A percentile compares a stretch with the other conserved stretches of the same genome.
Conservation (phyloP, 2,329 filamentous ascomycete species). For the Fusarium oligoseptatum region DNA sequence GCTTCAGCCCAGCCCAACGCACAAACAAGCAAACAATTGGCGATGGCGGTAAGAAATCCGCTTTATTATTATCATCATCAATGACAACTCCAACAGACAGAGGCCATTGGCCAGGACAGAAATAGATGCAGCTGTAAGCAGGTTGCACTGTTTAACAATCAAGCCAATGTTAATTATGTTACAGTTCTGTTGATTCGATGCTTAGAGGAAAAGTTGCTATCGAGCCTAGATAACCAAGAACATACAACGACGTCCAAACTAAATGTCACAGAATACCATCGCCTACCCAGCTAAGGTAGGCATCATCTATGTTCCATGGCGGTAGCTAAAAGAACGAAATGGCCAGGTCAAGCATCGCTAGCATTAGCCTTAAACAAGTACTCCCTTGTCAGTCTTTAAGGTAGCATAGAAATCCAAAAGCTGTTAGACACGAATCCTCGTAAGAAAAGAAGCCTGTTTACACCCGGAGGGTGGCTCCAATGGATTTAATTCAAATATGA, state of each 20-base stretch:
- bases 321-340: not conserved
- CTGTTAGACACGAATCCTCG: not conserved
- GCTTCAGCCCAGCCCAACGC: not conserved
- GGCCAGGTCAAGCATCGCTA: not conserved
- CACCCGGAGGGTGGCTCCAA: not conserved
- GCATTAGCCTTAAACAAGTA: no score
- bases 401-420: not conserved
- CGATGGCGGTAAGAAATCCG: not conserved
- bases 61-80: no score
- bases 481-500: not conserved
- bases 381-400: not conserved
- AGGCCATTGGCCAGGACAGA: no score
- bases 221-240: no score
- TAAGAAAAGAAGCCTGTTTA: not conserved
- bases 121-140: no score
- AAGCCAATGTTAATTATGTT: no score
- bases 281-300: not conserved
- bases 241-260: no score
- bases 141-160: no score
- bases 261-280: no score
- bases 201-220: no score
- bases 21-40: not conserved
- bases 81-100: no score
- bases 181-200: no score
- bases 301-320: not conserved